Conservation (phyloP, 169 alveolate species). For the Amoebophrya sp. region DNA sequence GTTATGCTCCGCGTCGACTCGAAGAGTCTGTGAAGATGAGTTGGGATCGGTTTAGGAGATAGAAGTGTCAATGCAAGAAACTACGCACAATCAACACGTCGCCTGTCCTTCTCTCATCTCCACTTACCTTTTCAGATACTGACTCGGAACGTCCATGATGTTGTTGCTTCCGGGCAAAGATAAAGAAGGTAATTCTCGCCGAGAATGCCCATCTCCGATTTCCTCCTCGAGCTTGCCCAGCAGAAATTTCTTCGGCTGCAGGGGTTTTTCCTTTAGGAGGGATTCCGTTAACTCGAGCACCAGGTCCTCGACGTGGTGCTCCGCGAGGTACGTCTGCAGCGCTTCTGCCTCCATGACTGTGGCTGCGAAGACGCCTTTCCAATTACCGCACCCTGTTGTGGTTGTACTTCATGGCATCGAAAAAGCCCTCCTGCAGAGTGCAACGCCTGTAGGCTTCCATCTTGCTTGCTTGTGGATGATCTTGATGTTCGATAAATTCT, state of each 20-base stretch:
- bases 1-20: not conserved
- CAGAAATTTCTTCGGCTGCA: not conserved
- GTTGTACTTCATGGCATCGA: too few species aligned
- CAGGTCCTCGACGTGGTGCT: slow-evolving; percentile 22
- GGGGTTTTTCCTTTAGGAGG: slow-evolving; percentile 16
- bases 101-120: not conserved
- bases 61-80: slow-evolving; percentile 8
- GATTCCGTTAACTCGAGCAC: not conserved
- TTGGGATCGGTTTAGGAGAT: not conserved
- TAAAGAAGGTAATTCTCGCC: too few species aligned
- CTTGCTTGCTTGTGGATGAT: not conserved
- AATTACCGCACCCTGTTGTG: too few species aligned
- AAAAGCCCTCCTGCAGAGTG: too few species aligned
- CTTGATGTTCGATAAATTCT: not conserved
- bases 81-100: not conserved
- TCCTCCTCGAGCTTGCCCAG: not conserved
- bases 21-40: not conserved
- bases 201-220: not conserved
- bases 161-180: too few species aligned
- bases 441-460: not conserved
- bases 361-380: too few species aligned
- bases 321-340: slow-evolving; percentile 1
- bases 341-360: slow-evolving; percentile 17
- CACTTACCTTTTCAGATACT: too few species aligned
- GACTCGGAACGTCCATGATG: too few species aligned